Base-by-base conservation (phyloP, 176 grass and related monocot genomes). In the Saccharum officinarum region DNA sequence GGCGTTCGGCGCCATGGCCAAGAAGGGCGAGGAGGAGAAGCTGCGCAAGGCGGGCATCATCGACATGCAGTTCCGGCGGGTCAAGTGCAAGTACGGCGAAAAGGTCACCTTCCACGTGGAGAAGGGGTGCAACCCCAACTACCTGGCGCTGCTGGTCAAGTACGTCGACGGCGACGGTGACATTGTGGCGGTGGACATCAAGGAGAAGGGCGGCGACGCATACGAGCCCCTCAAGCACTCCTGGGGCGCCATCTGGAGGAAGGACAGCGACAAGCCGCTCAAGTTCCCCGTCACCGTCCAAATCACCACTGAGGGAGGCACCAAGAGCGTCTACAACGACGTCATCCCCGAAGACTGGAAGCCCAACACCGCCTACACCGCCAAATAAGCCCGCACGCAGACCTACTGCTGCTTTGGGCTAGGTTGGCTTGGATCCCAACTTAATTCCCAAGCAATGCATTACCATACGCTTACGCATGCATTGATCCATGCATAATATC, bases 191-290 rank as follows among this genome's bases (percentile, higher is more conserved):
- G 84, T 91, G 9, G 86, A 89, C 2, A 39, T 95, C 22, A 90
- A 86, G 91, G 39, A 78, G 55, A 83, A 79, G 59, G 85, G 70
- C 20, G 20, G 39, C 22, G 10, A 71, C 1, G 42, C 65, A 34
- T 95, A 72, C 86, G 16, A 42, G n/a, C 40, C 78, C 46, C 75
- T 95, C 59, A 85, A 46, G 0, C 79, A 91, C 45, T 95, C 94
- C 0, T 91, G 88, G 94, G 91, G 94, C 3, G 88, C 90, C 4
- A 68, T 95, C 1, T 95, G 83, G 80, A 93, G 91, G 82, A 22
- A 89, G 40, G 88, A 95, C 83, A 75, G 77, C 25, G 37, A 38
- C 4, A 78, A 86, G 11, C 62, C 52, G 0, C 18, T 95, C 28
- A 45, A 33, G 34, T 88, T 67, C 15, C 91, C 91, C 6, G 88